Evolutionary conservation across 306 rosid species (phyloP).

Genomic region (Albizia julibrissin): DNA sequence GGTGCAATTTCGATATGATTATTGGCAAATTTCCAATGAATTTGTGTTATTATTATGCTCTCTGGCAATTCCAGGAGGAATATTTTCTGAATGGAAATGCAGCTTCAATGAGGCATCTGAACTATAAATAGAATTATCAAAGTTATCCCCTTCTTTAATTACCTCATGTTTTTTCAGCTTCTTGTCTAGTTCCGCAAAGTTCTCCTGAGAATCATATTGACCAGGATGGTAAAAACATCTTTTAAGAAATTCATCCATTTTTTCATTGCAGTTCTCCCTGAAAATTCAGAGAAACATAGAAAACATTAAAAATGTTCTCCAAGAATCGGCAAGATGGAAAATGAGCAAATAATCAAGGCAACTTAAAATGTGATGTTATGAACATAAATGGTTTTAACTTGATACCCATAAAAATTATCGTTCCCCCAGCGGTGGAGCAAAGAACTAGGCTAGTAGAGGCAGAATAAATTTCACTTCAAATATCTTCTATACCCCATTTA

Average conservation of each 20-base stretch:
- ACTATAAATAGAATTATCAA: constrained; percentile 1
- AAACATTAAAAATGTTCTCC: constrained; percentile 23
- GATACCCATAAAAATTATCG: background rate
- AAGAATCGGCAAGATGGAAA: background rate
- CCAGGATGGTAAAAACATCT: constrained; percentile 95
- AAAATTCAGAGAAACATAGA: constrained; percentile 36
- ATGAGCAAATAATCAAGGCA: background rate
- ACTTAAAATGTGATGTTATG: constrained; percentile 6
- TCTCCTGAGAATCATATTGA: constrained; percentile 82
- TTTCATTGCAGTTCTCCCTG: constrained; percentile 85
- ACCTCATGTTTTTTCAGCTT: constrained; percentile 91
- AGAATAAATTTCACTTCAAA: background rate
- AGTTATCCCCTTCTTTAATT: constrained; percentile 28
- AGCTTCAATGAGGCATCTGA: constrained; percentile 3
- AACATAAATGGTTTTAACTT: constrained; percentile 2
- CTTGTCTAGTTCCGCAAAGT: constrained; percentile 73
- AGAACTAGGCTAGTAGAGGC: background rate
- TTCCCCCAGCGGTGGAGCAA: background rate
- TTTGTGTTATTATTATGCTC: background rate
- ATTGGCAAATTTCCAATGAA: background rate
- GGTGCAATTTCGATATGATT: background rate
- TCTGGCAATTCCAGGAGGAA: background rate
- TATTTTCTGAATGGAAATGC: constrained; percentile 15
- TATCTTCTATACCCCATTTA: background rate
- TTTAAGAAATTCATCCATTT: constrained; percentile 80